Conservation (phyloP, 106 monocot genomes). For the Phalaenopsis aphrodite region DNA sequence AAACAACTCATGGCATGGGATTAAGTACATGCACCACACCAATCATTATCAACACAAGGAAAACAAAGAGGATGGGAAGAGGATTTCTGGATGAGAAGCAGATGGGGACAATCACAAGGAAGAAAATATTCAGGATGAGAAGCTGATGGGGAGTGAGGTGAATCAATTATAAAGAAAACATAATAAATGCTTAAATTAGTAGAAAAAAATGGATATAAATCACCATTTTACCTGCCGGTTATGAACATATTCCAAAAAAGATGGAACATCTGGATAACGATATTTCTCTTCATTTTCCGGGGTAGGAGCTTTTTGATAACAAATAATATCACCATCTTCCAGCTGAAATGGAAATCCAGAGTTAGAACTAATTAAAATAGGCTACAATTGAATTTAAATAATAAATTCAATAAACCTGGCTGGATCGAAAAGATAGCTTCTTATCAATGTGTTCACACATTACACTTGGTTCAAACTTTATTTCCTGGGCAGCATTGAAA, state of each 20-base stretch:
- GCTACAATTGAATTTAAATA: not conserved
- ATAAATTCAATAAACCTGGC: constrained; percentile 48
- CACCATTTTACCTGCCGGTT: constrained; percentile 73
- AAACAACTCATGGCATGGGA: too few relatives aligned
- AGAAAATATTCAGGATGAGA: not conserved
- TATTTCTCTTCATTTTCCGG: constrained; percentile 43
- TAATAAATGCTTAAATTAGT: not conserved
- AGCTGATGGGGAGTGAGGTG: too few relatives aligned
- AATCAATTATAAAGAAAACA: too few relatives aligned
- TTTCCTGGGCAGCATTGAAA: constrained; percentile 49
- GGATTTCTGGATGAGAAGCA: not conserved
- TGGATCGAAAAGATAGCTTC: constrained; percentile 61
- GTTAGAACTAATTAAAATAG: not conserved
- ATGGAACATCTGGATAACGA: constrained; percentile 85
- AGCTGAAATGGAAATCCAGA: constrained; percentile 36
- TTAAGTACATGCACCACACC: too few relatives aligned
- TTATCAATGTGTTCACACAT: constrained; percentile 99
- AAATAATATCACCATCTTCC: constrained; percentile 98
- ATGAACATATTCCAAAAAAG: constrained; percentile 89
- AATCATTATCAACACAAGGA: too few relatives aligned
- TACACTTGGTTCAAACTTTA: constrained; percentile 94
- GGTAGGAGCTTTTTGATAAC: constrained; percentile 70
- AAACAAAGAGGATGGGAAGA: not conserved
- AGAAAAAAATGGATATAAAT: not conserved
- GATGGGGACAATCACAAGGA: not conserved